Evolutionary conservation across 1,139 yeast genomes (phyloP).

Genomic region (Geotrichum citri-aurantii): DNA sequence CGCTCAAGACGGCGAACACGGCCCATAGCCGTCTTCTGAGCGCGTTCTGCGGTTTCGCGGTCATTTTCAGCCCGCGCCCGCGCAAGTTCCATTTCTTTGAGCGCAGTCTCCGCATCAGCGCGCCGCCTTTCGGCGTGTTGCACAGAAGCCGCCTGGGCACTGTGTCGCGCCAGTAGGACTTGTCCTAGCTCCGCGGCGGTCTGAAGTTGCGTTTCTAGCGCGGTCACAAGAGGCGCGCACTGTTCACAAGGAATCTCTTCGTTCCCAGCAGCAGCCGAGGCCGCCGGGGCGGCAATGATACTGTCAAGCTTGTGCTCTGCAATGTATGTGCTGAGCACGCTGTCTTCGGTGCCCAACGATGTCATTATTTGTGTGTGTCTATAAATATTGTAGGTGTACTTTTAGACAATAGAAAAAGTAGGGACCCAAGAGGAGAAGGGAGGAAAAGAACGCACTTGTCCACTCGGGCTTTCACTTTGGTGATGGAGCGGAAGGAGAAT

Average conservation of each 20-base stretch:
- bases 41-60: constrained; percentile 19
- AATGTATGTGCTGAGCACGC: constrained; percentile 9
- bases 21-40: not conserved
- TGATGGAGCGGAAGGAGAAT: not conserved
- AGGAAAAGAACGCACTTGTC: not conserved
- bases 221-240: constrained; percentile 12
- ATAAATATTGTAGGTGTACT: not conserved
- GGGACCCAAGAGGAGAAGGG: not conserved
- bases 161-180: constrained; percentile 25
- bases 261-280: not conserved
- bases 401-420: not conserved
- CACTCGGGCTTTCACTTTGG: not conserved
- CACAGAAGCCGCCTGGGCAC: constrained; percentile 19
- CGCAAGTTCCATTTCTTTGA: constrained; percentile 18
- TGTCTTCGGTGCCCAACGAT: not conserved
- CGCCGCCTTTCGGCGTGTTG: constrained; percentile 20
- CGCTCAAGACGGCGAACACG: constrained; percentile 2
- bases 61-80: constrained; percentile 19
- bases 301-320: constrained; percentile 14
- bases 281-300: not conserved
- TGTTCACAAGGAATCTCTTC: not conserved
- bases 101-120: constrained; percentile 19
- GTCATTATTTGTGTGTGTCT: not conserved
- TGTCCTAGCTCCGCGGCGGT: constrained; percentile 31
- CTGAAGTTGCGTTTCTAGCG: constrained; percentile 25